Conservation (phyloP, 768 basidiomycete species). For the Serendipita vermifera region DNA sequence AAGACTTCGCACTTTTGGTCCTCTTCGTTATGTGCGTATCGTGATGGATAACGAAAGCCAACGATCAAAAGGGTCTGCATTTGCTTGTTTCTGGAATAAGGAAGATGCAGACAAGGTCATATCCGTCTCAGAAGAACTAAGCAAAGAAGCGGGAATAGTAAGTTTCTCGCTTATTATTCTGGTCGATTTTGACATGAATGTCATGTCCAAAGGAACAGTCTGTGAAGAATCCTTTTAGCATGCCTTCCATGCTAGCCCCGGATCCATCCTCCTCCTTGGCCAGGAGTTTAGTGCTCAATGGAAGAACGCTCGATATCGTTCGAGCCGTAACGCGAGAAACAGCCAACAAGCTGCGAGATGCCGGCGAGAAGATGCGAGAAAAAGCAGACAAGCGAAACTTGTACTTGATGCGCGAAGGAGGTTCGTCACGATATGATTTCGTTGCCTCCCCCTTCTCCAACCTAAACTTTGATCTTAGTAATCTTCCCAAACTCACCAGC, state of each 20-base stretch:
- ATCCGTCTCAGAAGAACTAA: constrained; percentile 61
- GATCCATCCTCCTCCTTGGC: constrained; percentile 84
- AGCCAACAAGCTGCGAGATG: constrained; percentile 78
- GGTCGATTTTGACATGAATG: neutral
- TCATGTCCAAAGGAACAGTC: neutral
- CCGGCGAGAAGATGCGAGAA: constrained; percentile 68
- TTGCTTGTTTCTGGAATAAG: constrained; percentile 93
- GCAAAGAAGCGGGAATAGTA: constrained; percentile 44
- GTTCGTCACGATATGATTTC: constrained; percentile 31
- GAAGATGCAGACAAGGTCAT: constrained; percentile 80
- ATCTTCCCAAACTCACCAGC: constrained; percentile 81
- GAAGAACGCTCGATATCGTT: constrained; percentile 81
- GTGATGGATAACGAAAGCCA: constrained; percentile 72
- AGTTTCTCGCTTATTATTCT: constrained; percentile 19
- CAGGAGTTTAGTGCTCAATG: constrained; percentile 74
- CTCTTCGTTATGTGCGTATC: constrained; percentile 84
- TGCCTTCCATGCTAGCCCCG: constrained; percentile 82
- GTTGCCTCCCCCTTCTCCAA: neutral
- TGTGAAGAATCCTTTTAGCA: constrained; percentile 72
- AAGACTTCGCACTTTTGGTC: constrained; percentile 86
- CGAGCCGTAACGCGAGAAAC: constrained; percentile 83
- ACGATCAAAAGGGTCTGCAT: constrained; percentile 87
- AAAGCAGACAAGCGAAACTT: constrained; percentile 93
- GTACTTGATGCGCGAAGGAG: constrained; percentile 92
- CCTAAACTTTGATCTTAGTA: constrained; percentile 34